Percentiles rank a stretch among this genome's conserved stretches.
Evolutionary conservation across 352 stramenopile genomes (phyloP).

Genomic region (Globisporangium nodosum): DNA sequence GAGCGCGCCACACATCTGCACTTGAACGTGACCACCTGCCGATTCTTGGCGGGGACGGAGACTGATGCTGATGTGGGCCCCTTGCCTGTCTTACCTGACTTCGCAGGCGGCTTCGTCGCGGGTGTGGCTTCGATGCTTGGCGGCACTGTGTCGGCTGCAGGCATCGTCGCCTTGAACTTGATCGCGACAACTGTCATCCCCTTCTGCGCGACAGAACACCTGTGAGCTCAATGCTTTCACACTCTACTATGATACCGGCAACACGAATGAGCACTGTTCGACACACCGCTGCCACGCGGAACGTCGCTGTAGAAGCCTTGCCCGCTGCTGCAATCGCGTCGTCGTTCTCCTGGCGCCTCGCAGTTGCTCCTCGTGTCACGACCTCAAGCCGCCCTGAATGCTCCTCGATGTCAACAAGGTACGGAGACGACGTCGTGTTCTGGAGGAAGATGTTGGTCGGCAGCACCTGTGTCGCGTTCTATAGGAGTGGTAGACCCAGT

Average conservation of each 20-base stretch:
- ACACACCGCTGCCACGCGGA: slow-evolving; percentile 36
- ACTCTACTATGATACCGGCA: background rate
- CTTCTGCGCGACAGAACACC: slow-evolving; percentile 25
- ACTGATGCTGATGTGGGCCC: background rate
- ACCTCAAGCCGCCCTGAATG: slow-evolving; percentile 48
- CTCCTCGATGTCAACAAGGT: slow-evolving; percentile 60
- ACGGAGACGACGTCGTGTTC: slow-evolving; percentile 54
- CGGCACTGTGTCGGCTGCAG: background rate
- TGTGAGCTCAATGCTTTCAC: background rate
- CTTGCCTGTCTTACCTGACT: slow-evolving; percentile 2
- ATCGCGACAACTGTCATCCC: slow-evolving; percentile 77
- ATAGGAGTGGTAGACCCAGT: background rate
- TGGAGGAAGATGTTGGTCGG: slow-evolving; percentile 77
- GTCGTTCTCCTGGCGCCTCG: background rate
- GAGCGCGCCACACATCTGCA: slow-evolving; percentile 32
- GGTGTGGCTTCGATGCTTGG: background rate
- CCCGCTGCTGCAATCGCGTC: background rate
- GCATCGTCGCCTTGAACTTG: slow-evolving; percentile 24
- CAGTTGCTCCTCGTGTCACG: slow-evolving; percentile 30
- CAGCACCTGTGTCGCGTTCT: slow-evolving; percentile 33
- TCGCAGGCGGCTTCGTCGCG: background rate
- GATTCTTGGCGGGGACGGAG: background rate
- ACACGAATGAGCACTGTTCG: background rate
- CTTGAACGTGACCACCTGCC: slow-evolving; percentile 39
- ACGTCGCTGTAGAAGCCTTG: slow-evolving; percentile 17